phyloP scores from a whole-genome alignment of 2,329 filamentous ascomycete genomes.

The Tolypocladium nubicola region DNA sequence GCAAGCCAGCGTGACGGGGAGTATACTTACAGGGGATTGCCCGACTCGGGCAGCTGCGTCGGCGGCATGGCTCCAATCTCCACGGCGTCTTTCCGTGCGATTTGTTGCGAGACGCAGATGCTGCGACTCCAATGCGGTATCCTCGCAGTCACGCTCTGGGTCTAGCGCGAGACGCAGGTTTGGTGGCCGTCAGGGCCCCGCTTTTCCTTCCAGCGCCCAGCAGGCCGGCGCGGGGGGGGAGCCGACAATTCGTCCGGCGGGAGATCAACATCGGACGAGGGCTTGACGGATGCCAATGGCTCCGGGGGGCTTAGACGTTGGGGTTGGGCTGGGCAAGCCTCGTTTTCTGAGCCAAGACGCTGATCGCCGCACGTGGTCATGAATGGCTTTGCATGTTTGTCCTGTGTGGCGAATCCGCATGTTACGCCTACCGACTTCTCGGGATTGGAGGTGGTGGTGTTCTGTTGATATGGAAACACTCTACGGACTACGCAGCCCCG shows the following conservation, averaged over 20 bases:
- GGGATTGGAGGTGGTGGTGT: no score
- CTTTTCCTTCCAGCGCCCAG: not conserved
- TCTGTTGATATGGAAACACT: not conserved
- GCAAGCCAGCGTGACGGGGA: no score
- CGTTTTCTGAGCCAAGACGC: no score
- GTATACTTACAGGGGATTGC: constrained; percentile 34
- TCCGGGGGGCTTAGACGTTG: no score
- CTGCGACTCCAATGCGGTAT: not conserved
- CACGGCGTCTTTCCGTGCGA: not conserved
- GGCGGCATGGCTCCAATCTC: constrained; percentile 25
- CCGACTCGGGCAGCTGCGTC: constrained; percentile 33
- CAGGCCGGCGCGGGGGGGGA: no score
- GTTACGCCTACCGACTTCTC: no score
- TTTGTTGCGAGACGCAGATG: not conserved
- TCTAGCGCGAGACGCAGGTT: not conserved
- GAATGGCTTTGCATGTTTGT: no score
- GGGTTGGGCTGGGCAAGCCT: no score
- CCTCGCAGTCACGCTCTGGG: not conserved
- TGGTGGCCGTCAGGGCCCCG: not conserved
- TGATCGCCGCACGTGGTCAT: no score
- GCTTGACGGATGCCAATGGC: no score
- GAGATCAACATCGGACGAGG: not conserved
- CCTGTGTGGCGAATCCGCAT: no score
- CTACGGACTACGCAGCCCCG: no score
- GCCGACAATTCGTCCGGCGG: not conserved